Evolutionary conservation across 306 rosid species (phyloP).

Genomic region (Lotus japonicus): DNA sequence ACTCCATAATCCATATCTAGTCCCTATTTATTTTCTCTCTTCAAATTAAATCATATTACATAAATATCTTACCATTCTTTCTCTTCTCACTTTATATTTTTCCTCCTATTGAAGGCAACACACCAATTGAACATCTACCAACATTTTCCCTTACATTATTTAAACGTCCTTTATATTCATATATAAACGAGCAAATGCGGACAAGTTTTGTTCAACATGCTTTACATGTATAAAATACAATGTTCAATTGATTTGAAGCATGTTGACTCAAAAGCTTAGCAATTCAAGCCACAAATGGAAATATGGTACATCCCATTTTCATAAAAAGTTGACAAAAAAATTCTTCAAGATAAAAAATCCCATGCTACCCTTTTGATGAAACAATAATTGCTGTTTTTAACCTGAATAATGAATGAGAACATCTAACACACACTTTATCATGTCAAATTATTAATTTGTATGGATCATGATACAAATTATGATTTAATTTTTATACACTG

Average conservation of each 20-base stretch:
- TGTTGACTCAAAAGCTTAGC: slow-evolving; percentile 6
- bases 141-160: neutral
- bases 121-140: too few relatives aligned
- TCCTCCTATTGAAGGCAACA: too few relatives aligned
- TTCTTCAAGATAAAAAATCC: neutral
- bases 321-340: neutral
- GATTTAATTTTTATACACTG: too few relatives aligned
- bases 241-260: neutral
- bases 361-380: neutral
- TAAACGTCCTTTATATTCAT: neutral
- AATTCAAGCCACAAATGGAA: neutral
- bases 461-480: too few relatives aligned
- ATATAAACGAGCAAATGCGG: neutral
- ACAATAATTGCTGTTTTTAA: neutral
- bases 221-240: neutral
- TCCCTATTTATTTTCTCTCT: too few relatives aligned
- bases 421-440: neutral
- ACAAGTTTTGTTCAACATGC: neutral
- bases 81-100: too few relatives aligned
- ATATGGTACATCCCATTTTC: neutral
- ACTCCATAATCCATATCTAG: too few relatives aligned
- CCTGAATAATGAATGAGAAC: neutral
- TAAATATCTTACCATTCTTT: too few relatives aligned
- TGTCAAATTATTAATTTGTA: neutral
- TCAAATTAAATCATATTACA: too few relatives aligned